These are phyloP conservation scores for Ruellia speciosa DNA, from an alignment of 305 asterid species.

Conservation along the genomic window DNA sequence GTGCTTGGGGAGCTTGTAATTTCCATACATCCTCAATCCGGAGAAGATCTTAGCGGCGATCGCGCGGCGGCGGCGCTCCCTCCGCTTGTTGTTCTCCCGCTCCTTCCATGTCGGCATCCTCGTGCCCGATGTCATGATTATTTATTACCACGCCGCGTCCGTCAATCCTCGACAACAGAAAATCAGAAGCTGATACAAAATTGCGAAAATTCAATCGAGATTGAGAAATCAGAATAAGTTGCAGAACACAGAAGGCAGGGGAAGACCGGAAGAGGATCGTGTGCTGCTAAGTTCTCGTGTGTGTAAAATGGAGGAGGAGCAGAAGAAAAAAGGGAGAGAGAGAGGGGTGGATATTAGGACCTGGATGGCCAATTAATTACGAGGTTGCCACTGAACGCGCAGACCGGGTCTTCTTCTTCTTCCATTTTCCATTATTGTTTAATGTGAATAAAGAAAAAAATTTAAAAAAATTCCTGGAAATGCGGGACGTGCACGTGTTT, in stretches of 20 bases:
- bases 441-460: not conserved
- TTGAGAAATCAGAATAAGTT: not conserved
- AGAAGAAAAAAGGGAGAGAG: conserved; percentile 20
- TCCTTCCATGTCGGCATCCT: conserved; percentile 95
- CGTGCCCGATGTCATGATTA: conserved; percentile 70
- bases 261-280: conserved; percentile 19
- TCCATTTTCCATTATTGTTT: not conserved
- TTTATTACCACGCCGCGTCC: conserved; percentile 23
- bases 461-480: conserved; percentile 32
- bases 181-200: not conserved
- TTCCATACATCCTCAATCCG: conserved; percentile 85
- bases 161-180: conserved; percentile 13
- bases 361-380: conserved; percentile 25
- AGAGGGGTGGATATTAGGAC: conserved; percentile 22
- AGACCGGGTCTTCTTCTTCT: not conserved
- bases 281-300: conserved; percentile 2
- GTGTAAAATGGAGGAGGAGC: conserved; percentile 5
- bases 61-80: conserved; percentile 94
- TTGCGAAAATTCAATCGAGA: not conserved
- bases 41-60: conserved; percentile 95
- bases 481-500: conserved; percentile 57
- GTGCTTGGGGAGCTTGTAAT: conserved; percentile 87
- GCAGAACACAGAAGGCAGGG: not conserved
- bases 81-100: conserved; percentile 93
- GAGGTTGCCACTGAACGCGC: conserved; percentile 29